A percentile compares a stretch with the other conserved stretches of the same genome.
phyloP scores from a whole-genome alignment of 164 flowering plant species.

The Dillenia suffruticosa region DNA sequence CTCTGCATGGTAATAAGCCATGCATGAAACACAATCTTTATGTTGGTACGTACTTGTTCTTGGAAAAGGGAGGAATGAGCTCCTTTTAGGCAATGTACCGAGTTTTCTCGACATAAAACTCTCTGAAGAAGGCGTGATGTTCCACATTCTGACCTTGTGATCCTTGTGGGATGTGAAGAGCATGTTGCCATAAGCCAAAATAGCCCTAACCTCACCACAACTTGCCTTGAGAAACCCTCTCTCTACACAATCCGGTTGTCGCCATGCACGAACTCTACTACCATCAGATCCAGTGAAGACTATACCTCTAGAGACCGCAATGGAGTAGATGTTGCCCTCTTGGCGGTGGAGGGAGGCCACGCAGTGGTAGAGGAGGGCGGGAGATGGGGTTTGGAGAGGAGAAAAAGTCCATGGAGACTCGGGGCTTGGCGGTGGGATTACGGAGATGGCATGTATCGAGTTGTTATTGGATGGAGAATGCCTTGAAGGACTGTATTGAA shows the following conservation, averaged over 20 bases:
- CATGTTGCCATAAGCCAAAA: constrained; percentile 18
- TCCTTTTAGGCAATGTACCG: constrained; percentile 18
- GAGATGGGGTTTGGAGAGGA: constrained; percentile 20
- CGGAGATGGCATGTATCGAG: neutral
- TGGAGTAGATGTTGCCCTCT: constrained; percentile 22
- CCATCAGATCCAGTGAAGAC: constrained; percentile 23
- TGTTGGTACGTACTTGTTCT: constrained; percentile 19
- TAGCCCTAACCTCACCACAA: constrained; percentile 24
- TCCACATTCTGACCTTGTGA: constrained; percentile 31
- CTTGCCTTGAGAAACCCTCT: constrained; percentile 20
- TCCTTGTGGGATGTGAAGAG: constrained; percentile 42
- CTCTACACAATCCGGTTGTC: constrained; percentile 20
- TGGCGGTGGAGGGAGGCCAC: constrained; percentile 34
- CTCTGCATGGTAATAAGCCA: constrained; percentile 42
- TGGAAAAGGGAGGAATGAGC: constrained; percentile 16
- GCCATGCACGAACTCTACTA: constrained; percentile 20
- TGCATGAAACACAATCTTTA: constrained; percentile 40
- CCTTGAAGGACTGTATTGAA: constrained; percentile 13
- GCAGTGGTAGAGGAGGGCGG: constrained; percentile 31
- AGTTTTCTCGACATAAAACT: constrained; percentile 19
- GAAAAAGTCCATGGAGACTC: constrained; percentile 36
- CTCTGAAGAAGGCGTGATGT: constrained; percentile 11
- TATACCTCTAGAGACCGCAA: constrained; percentile 14
- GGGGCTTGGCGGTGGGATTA: constrained; percentile 18
- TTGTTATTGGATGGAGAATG: constrained; percentile 9